Evolutionary conservation across 306 rosid genomes (phyloP), one percentile per base, ranked within the genome.

Genomic region (Lotus japonicus): DNA sequence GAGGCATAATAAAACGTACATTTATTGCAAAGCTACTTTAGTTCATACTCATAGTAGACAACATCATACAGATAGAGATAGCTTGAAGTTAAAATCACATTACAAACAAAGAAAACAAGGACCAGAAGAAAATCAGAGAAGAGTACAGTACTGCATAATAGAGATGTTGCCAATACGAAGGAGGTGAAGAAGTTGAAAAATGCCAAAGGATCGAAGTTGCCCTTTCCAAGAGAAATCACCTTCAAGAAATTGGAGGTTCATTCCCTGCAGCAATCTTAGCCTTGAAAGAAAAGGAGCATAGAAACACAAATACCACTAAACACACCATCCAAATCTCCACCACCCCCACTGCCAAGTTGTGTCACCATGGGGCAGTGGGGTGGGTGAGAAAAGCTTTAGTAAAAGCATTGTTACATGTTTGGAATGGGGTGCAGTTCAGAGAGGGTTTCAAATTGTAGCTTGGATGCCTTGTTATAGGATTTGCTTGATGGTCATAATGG

Each of bases 181-280:
- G n/a, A 21, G 26, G 26, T 21, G 26, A 21, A 21, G 26, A 21
- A 3, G 75, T 54, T 56, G 71, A 70, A 76, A 87, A 86, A 85
- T 90, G 99, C 99, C 97, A 88, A 90, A 90, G 99, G 89, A 82
- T 85, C 43, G 91, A 83, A 84, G 95, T 90, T 95, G 99, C 96
- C 99, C 99, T 87, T 67, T 61, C 69, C 71, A 73, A 80, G 75
- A 84, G 87, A 82, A 81, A 72, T 73, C 66, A 35, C 77, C 84
- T 18, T 63, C 58, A 52, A 71, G 58, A 70, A 80, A 79, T 31
- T 31, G 41, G 62, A 56, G 74, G 55, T 82, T 77, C 85, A 67
- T 66, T 71, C 46, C 44, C 59, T n/a, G n/a, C n/a, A 71, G 41
- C 73, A 44, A 55, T 58, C 67, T 38, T 50, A 41, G 63, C 59